Base-by-base conservation (phyloP, 441 rosid genomes). In the Aquilaria agallochum region DNA sequence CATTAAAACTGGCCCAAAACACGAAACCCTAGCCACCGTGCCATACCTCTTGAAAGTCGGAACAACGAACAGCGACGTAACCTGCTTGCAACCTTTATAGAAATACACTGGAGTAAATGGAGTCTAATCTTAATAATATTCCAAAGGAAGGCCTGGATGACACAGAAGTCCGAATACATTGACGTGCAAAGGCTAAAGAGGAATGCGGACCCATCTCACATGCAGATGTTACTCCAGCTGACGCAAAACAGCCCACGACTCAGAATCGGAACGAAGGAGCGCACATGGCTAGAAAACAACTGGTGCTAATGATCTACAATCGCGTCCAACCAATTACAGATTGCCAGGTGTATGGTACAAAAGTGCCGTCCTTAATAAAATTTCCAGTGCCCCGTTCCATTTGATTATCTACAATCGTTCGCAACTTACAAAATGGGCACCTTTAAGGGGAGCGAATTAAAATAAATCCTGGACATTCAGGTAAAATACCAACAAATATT, bases 331-430 rank as follows among this genome's bases (percentile, higher is more conserved):
- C 75, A 62, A 66, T 71, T 30, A 58, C 27, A 58, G 50, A 36
- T 53, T 32, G 58, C 31, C 71, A 57, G 46, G 14, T 11, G 48
- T 4, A 5, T 14, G 47, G 42, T 3, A 53, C 4, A 31, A 54
- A 55, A 13, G 34, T 5, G 20, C 32, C 1, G 30, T 53, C 7
- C 50, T 27, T 9, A 63, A 31, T 65, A 58, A 50, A 58, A 53
- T 11, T 20, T 66, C 31, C 50, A 40, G 11, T 13, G 52, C 47
- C 27, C 53, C 53, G 7, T 33, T 1, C 5, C 12, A 42, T 6
- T 46, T 10, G 45, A 42, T 69, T 67, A 65, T 71, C 70, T 51
- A 64, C 70, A 53, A 40, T 53, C 55, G 46, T 11, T 60, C 52
- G 53, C 13, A 14, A 49, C 42, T 2, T 56, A 56, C 62, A 50